Conservation (phyloP, 768 basidiomycete genomes). For the Tricholoma furcatifolium region DNA sequence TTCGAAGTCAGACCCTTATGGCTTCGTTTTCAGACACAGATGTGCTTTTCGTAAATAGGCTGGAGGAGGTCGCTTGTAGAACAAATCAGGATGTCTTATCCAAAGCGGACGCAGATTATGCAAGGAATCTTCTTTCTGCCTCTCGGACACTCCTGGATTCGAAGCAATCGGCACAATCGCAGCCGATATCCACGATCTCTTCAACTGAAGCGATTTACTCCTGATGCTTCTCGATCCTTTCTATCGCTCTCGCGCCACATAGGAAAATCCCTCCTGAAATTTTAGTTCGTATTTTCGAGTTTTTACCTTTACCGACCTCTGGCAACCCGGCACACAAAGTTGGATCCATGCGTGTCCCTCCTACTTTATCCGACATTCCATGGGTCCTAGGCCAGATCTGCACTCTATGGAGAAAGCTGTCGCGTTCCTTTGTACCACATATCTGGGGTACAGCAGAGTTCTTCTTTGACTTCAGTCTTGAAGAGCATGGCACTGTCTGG, state of each 20-base stretch:
- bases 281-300: neutral
- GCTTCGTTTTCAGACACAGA: neutral
- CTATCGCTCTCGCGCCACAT: neutral
- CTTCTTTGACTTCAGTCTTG: neutral
- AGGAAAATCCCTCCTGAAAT: neutral
- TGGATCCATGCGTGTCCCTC: neutral
- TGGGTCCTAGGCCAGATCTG: neutral
- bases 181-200: too few relatives aligned
- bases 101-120: neutral
- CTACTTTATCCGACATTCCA: neutral
- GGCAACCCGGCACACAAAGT: too few relatives aligned
- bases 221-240: neutral
- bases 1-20: too few relatives aligned
- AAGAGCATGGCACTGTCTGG: neutral
- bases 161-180: too few relatives aligned
- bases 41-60: neutral
- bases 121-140: neutral
- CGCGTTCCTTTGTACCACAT: neutral
- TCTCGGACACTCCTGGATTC: neutral
- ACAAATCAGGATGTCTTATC: neutral
- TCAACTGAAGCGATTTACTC: neutral
- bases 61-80: neutral
- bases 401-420: neutral
- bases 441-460: neutral
- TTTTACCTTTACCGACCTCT: neutral